Base-by-base conservation (phyloP, 2,329 filamentous ascomycete genomes). In the Metarhizium humberi region DNA sequence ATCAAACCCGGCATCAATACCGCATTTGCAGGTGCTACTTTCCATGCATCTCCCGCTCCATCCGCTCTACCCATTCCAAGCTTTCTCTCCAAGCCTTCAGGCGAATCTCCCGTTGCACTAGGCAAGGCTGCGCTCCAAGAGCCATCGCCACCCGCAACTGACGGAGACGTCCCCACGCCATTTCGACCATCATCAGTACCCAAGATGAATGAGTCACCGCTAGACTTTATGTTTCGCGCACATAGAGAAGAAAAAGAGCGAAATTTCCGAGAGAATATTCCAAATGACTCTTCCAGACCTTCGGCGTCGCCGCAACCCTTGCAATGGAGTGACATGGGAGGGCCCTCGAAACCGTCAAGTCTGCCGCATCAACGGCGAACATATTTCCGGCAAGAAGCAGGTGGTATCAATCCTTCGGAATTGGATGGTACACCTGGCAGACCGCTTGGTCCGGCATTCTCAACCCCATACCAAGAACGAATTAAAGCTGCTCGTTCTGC, bases 21-120 rank as follows among this genome's bases (percentile, higher is more conserved):
- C 57, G 85, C 87, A 49, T 99, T 96, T 72, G 94, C 94, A 43
- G 94, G 92, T 14, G 88, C 92, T 38, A 95, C 91, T 5, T 99
- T 97, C 69, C 92, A 96, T 70, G 89, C 91, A 45, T 97, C 94
- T 8, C 94, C 94, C 20, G 92, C 92, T 2, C 88, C 94, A 0
- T 95, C 91, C 8, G 85, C 90, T 29, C 77, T 99, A 36, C 94
- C 94, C 0, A 87, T 96, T 56, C 94, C 94, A 11, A 95, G 87
- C 65, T 96, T 96, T 69, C 82, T 77, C 38, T 86, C 87, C 32
- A 92, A 87, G 64, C 85, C 89, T 0, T 78, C 88, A 13, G 85
- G 85, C 3, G 85, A 87, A 56, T 85, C 85, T 3, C 82, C 79
- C 6, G 58, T 59, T 50, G 50, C 60, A 45, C 61, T 51, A 63